A percentile compares a stretch with the other conserved stretches of the same genome.
These are phyloP conservation scores for Fraxinus dipetala DNA, from an alignment of 305 asterid species.

Conservation along the genomic window DNA sequence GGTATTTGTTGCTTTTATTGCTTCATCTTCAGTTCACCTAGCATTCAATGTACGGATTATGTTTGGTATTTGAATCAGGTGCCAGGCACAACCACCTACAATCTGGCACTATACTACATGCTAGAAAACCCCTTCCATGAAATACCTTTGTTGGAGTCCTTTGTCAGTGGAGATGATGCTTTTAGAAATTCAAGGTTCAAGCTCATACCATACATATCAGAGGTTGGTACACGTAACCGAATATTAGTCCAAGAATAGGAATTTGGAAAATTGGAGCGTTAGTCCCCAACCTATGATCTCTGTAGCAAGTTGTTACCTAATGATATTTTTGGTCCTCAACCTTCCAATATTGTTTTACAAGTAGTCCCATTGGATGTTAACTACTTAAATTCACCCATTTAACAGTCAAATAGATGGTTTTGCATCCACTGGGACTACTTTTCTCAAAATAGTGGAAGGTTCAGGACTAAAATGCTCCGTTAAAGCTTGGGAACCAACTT, in stretches of 20 bases:
- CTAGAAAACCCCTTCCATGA: constrained; percentile 57
- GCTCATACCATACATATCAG: constrained; percentile 84
- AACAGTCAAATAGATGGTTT: neutral
- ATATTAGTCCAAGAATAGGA: neutral
- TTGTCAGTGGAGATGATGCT: constrained; percentile 79
- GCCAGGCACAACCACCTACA: constrained; percentile 59
- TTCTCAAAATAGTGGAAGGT: neutral
- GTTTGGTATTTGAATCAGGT: constrained; percentile 36
- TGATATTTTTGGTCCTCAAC: neutral
- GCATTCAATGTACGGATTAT: constrained; percentile 4
- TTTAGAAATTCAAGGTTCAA: constrained; percentile 83
- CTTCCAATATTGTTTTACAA: neutral
- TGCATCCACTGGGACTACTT: neutral
- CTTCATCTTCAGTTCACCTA: neutral
- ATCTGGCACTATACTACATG: constrained; percentile 71
- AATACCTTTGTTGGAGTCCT: constrained; percentile 62
- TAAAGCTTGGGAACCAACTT: neutral
- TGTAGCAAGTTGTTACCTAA: neutral
- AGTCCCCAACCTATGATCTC: neutral
- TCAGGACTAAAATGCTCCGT: neutral
- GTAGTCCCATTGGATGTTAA: neutral
- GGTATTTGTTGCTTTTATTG: constrained; percentile 31
- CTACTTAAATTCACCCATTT: neutral
- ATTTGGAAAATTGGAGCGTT: neutral
- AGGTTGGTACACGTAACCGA: constrained; percentile 35